Evolutionary conservation across 805 yeast species (phyloP), one percentile per base, ranked within the genome.

Genomic region (Lachancea cidri): DNA sequence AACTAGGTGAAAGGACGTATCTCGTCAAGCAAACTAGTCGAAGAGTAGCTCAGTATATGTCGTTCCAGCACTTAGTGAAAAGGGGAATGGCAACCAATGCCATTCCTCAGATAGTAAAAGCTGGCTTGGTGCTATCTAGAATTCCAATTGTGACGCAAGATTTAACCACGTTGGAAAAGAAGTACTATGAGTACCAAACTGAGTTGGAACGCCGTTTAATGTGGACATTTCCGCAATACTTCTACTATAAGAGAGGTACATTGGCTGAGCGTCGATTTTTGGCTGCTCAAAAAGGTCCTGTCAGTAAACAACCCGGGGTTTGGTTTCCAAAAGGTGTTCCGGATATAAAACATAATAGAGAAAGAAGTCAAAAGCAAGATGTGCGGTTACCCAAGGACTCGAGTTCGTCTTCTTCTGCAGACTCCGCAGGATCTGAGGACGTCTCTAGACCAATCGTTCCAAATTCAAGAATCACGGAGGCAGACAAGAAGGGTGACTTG

Each of bases 151-250:
- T 93, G 35, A 86, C 96, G 2, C 82, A 85, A 8, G 91, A 85
- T 45, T 67, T 81, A 40, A 71, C 82, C 7, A 76, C 71, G 42
- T 83, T 91, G 52, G 96, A 87, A 53, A 57, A 69, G 45, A 79
- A 79, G 38, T 93, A 82, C 64, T 86, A 83, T 60, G 70, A 78
- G 40, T 93, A 93, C 62, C 95, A 89, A 64, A 76, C 79, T 38
- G 95, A 86, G 61, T 72, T 93, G 41, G 89, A 88, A 71, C 81
- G 81, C 57, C 76, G 98, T 54, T 72, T 93, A 51, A 88, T 89
- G 95, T 88, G 96, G 96, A 88, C 98, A 0, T 93, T 93, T 64
- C 98, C 98, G 4, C 80, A 83, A 53, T 87, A 87, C 76, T 89
- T 79, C 60, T 93, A 89, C 67, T 93, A 81, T 69, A 86, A 83